Conservation (phyloP, 1,284 basidiomycete genomes). For the Irpex lacteus region DNA sequence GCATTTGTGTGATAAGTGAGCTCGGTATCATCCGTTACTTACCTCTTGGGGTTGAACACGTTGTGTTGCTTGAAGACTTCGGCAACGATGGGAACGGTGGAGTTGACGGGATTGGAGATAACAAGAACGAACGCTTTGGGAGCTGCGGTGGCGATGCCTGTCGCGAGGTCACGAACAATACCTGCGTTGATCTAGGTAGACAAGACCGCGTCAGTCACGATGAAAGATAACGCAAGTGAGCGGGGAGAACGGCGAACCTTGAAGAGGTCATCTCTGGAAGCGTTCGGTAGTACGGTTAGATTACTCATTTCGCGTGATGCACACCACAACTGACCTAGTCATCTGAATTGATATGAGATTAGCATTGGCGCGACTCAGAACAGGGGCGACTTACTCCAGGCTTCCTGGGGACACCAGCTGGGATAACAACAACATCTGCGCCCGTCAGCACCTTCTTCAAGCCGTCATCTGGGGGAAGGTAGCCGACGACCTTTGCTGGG, state of each 20-base stretch:
- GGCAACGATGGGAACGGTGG: conserved; percentile 95
- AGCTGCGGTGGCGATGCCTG: conserved; percentile 78
- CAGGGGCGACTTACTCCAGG: conserved; percentile 65
- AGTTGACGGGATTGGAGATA: conserved; percentile 97
- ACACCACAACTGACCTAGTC: conserved; percentile 54
- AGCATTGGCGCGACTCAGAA: conserved; percentile 2
- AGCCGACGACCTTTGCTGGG: conserved; percentile 77
- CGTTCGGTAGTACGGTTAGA: neutral
- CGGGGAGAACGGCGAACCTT: conserved; percentile 50
- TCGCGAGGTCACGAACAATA: conserved; percentile 92
- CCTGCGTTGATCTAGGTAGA: conserved; percentile 88
- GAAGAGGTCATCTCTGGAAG: conserved; percentile 88
- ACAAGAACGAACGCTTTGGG: conserved; percentile 95
- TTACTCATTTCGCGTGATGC: neutral
- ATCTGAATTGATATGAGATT: conserved; percentile 44
- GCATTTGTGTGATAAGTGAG: conserved; percentile 1
- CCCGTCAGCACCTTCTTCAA: conserved; percentile 82
- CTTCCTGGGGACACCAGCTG: conserved; percentile 96
- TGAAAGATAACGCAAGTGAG: neutral
- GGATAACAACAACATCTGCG: conserved; percentile 92
- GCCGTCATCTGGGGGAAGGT: conserved; percentile 71
- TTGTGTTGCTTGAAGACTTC: conserved; percentile 94
- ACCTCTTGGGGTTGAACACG: conserved; percentile 91
- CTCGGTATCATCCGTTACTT: conserved; percentile 5
- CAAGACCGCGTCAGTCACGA: neutral